phyloP scores from a whole-genome alignment of 352 stramenopile species.

The Phytophthora aleatoria region DNA sequence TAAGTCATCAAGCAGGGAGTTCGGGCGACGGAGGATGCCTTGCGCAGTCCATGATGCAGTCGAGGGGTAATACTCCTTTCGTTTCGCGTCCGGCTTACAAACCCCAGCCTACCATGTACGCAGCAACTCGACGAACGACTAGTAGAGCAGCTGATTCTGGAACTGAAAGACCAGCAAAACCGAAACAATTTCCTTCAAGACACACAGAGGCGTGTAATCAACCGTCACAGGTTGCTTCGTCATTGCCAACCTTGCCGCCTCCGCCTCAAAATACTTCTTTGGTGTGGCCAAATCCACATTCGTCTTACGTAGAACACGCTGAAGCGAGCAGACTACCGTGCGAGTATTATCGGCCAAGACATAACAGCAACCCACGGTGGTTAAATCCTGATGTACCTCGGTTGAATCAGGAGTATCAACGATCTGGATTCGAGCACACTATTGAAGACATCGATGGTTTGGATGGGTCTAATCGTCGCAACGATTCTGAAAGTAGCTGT shows the following conservation, averaged over 20 bases:
- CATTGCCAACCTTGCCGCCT: neutral
- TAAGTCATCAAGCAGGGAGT: constrained; percentile 11
- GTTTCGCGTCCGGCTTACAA: constrained; percentile 17
- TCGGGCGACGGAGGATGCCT: constrained; percentile 40
- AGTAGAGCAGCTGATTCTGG: neutral
- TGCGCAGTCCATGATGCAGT: constrained; percentile 44
- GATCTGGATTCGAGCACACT: constrained; percentile 1
- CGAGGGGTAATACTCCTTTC: constrained; percentile 1
- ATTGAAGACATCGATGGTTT: neutral
- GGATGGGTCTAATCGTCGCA: constrained; percentile 1
- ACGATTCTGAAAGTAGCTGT: neutral
- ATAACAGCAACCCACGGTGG: neutral
- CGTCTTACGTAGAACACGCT: neutral
- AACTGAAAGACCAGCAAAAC: neutral
- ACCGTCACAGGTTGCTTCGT: neutral
- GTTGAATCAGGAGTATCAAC: neutral
- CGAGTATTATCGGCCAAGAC: neutral
- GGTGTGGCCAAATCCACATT: constrained; percentile 1
- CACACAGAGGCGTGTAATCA: neutral
- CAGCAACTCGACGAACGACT: neutral
- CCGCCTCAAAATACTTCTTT: neutral
- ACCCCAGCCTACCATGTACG: neutral
- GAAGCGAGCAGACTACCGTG: neutral
- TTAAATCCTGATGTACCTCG: neutral
- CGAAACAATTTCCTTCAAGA: neutral